These are phyloP conservation scores for Salinomyces thailandicus DNA, from an alignment of 2,329 filamentous ascomycete species.

Conservation along the genomic window DNA sequence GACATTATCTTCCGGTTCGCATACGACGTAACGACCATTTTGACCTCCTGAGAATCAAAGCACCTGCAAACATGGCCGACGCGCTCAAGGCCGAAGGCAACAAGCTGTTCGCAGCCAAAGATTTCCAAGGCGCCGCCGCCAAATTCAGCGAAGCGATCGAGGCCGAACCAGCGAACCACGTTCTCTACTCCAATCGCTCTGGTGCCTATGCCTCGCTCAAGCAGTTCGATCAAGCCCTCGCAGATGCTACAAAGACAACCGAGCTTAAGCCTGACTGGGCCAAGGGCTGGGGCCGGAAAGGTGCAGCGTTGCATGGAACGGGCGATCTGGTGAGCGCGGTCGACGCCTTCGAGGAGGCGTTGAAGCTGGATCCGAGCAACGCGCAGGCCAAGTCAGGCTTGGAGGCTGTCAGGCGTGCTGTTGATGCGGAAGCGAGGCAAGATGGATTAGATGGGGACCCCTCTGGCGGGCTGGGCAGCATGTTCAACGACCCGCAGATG, in stretches of 20 bases:
- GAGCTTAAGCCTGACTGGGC: conserved; percentile 96
- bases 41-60: too few relatives aligned
- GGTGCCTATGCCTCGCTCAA: conserved; percentile 78
- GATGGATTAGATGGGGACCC: conserved; percentile 53
- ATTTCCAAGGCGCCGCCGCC: conserved; percentile 86
- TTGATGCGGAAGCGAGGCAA: conserved; percentile 63
- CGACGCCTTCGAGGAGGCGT: conserved; percentile 87
- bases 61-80: conserved; percentile 49
- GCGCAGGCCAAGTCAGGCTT: conserved; percentile 85
- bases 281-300: conserved; percentile 92
- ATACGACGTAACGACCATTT: too few relatives aligned
- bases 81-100: conserved; percentile 91
- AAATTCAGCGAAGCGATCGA: conserved; percentile 93
- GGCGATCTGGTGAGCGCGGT: conserved; percentile 76
- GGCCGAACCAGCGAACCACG: conserved; percentile 80
- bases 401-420: conserved; percentile 73
- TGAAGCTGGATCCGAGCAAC: conserved; percentile 85
- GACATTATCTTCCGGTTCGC: too few relatives aligned
- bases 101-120: conserved; percentile 95
- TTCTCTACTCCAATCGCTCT: conserved; percentile 95
- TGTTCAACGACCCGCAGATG: conserved; percentile 90
- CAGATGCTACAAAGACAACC: conserved; percentile 87
- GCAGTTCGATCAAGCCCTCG: conserved; percentile 72
- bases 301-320: conserved; percentile 76
- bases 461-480: conserved; percentile 66